Evolutionary conservation across 768 basidiomycete genomes (phyloP), one percentile per base, ranked within the genome.

Genomic region (Russula lepida): DNA sequence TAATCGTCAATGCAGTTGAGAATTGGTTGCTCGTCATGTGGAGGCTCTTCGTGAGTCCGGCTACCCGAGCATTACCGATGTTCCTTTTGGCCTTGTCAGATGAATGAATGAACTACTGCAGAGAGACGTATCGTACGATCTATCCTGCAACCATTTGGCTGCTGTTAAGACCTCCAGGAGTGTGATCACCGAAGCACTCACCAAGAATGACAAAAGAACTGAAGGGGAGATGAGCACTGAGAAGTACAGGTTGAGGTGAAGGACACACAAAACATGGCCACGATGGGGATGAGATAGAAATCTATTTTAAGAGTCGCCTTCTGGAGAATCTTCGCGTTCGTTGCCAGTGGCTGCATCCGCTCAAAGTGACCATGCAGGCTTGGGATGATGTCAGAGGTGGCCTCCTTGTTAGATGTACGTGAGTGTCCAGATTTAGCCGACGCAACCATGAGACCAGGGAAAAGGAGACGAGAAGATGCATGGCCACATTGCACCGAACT

Each of bases 21-120:
- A 65, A 75, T 54, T 76, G 72, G 15, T 66, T 52, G 28, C 70
- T 61, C 1, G 72, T 64, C 51, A 76, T 69, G 8, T 68, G 55
- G 53, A 74, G 62, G 39, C 68, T 66, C 30, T 65, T 68, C 50
- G 71, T 69, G n/a, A 74, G 65, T 23, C 74, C 74, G 5, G 72
- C 74, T 32, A 72, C 65, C 7, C 66, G 60, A 9, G 72, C 73
- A 64, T 73, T 73, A 1, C 71, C 72, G 8, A 69, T 60, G 21
- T 69, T 69, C 13, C 67, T 67, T 56, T 35, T 47, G 25, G 30
- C 6, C 8, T 17, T 12, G 35, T 58, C 35, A 60, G 43, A 46
- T 9, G 33, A 13, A 23, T 17, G 15, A 8, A 47, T 17, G 9
- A 25, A 23, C 17, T 7, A 6, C 41, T 21, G 30, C 2, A 39